These are phyloP conservation scores for Entonaema liquescens DNA, from an alignment of 495 filamentous ascomycete species.

Conservation along the genomic window DNA sequence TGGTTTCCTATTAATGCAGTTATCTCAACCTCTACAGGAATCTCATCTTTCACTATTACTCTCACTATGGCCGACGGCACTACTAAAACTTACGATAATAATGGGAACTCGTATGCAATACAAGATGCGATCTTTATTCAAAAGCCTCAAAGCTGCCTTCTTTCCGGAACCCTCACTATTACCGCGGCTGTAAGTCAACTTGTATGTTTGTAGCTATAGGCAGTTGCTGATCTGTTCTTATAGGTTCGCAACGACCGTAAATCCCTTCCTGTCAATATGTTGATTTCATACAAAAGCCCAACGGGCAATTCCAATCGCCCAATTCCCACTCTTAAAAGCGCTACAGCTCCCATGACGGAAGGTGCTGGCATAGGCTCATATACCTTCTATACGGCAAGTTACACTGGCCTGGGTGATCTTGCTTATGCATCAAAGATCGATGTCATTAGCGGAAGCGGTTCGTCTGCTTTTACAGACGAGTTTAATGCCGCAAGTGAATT, in stretches of 20 bases:
- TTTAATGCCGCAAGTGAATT: constrained; percentile 54
- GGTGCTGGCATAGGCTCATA: constrained; percentile 62
- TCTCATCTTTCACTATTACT: constrained; percentile 57
- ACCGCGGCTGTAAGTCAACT: constrained; percentile 51
- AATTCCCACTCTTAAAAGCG: constrained; percentile 57
- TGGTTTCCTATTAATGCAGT: constrained; percentile 56
- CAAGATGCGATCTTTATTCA: constrained; percentile 56
- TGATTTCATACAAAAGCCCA: constrained; percentile 60
- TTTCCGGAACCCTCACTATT: constrained; percentile 53
- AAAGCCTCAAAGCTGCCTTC: constrained; percentile 57
- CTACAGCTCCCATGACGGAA: constrained; percentile 56
- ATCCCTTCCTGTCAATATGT: constrained; percentile 52
- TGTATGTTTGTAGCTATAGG: neutral
- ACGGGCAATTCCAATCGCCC: constrained; percentile 53
- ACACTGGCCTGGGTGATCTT: constrained; percentile 54
- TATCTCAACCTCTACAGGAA: constrained; percentile 51
- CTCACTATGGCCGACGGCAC: constrained; percentile 54
- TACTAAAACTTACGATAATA: constrained; percentile 55
- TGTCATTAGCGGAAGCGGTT: constrained; percentile 53
- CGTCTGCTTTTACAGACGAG: constrained; percentile 44
- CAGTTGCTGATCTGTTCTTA: constrained; percentile 29
- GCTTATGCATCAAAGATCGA: constrained; percentile 60
- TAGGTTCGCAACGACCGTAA: constrained; percentile 61
- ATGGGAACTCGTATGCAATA: constrained; percentile 56
- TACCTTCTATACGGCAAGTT: constrained; percentile 60